Percentiles rank a stretch among this genome's conserved stretches.
These are phyloP conservation scores for Solanum virginianum DNA, from an alignment of 257 asterid species.

Conservation along the genomic window DNA sequence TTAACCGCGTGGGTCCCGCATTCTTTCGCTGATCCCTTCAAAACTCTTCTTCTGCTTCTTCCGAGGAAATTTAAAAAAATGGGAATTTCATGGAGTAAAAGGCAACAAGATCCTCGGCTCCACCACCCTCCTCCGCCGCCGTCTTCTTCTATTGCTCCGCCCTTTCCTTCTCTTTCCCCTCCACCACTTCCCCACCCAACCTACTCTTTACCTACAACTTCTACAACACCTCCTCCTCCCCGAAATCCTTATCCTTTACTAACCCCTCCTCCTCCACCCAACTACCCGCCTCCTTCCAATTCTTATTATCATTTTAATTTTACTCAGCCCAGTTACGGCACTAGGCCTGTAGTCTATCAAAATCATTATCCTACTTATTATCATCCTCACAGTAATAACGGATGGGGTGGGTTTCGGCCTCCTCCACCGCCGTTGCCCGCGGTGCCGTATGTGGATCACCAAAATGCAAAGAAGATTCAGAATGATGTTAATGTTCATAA, in stretches of 20 bases:
- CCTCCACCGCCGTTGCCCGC: slow-evolving; percentile 20
- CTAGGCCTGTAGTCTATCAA: slow-evolving; percentile 27
- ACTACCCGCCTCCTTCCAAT: slow-evolving; percentile 7
- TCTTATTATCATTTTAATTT: slow-evolving; percentile 11
- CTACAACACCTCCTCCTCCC: slow-evolving; percentile 28
- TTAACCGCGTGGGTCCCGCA: neutral
- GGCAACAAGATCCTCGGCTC: slow-evolving; percentile 26
- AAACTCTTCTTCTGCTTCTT: neutral
- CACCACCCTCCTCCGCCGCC: slow-evolving; percentile 1
- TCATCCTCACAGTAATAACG: slow-evolving; percentile 17
- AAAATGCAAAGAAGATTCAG: slow-evolving; percentile 67
- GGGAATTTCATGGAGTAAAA: slow-evolving; percentile 59
- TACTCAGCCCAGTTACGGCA: slow-evolving; percentile 20
- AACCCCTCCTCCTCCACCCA: slow-evolving; percentile 14
- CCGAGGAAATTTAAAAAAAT: neutral
- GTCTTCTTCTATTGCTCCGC: neutral
- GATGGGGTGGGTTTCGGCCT: slow-evolving; percentile 36
- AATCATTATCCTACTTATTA: slow-evolving; percentile 35
- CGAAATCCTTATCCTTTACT: slow-evolving; percentile 17
- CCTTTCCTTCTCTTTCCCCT: neutral
- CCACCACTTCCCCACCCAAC: slow-evolving; percentile 19
- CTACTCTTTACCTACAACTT: slow-evolving; percentile 32
- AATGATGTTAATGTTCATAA: slow-evolving; percentile 82
- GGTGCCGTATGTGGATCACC: slow-evolving; percentile 78
- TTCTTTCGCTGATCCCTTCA: neutral